Percentiles rank a stretch among this genome's conserved stretches.
These are phyloP conservation scores for Xylaria castorea DNA, from an alignment of 495 filamentous ascomycete species.

Conservation along the genomic window DNA sequence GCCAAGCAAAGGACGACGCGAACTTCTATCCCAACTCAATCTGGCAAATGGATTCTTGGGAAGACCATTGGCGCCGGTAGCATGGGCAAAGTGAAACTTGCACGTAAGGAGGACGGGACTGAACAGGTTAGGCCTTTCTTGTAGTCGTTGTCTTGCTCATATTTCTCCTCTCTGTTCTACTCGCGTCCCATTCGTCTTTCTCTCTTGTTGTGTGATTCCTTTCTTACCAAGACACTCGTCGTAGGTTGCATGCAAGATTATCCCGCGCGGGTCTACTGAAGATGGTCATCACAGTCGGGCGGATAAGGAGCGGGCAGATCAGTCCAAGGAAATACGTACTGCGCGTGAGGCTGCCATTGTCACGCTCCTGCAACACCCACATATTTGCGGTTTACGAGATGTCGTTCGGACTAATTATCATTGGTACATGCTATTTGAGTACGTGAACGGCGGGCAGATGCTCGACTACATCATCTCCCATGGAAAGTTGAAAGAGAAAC, in stretches of 20 bases:
- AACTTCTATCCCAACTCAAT: constrained; percentile 81
- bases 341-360: constrained; percentile 97
- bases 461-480: constrained; percentile 99
- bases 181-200: constrained; percentile 3
- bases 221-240: constrained; percentile 25
- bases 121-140: constrained; percentile 68
- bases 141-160: background rate
- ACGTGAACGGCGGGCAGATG: constrained; percentile 99
- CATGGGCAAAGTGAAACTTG: constrained; percentile 95
- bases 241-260: constrained; percentile 96
- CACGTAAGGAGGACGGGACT: constrained; percentile 77
- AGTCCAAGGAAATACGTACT: constrained; percentile 95
- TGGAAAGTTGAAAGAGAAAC: constrained; percentile 96
- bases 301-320: constrained; percentile 86
- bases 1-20: constrained; percentile 66
- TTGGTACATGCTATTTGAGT: constrained; percentile 99
- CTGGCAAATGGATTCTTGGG: constrained; percentile 89
- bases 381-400: constrained; percentile 96
- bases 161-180: background rate
- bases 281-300: constrained; percentile 74
- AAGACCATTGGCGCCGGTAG: constrained; percentile 98
- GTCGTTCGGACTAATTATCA: constrained; percentile 95
- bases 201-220: background rate
- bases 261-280: constrained; percentile 85
- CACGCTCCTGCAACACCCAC: constrained; percentile 91